A percentile compares a stretch with the other conserved stretches of the same genome.
These are phyloP conservation scores for Passiflora organensis DNA, from an alignment of 345 rosid species.

Conservation along the genomic window DNA sequence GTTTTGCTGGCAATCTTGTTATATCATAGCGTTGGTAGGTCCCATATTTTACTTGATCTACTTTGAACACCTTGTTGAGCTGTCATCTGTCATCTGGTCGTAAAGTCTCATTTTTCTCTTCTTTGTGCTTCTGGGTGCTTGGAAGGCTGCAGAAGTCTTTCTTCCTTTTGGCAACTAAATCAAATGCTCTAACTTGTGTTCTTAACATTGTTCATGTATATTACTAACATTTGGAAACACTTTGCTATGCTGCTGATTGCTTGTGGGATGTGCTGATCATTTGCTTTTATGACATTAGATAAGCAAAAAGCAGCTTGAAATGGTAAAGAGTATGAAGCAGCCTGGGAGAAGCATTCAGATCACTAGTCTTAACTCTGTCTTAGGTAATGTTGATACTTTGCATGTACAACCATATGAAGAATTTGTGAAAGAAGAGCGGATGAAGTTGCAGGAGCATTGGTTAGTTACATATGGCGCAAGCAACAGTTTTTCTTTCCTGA, in stretches of 20 bases:
- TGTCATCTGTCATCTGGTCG: too few species aligned
- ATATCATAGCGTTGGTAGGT: too few species aligned
- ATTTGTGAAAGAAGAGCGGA: constrained; percentile 82
- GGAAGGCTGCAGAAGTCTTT: too few species aligned
- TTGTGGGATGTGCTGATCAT: constrained; percentile 19
- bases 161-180: too few species aligned
- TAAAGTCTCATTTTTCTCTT: too few species aligned
- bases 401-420: constrained; percentile 80
- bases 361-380: constrained; percentile 57
- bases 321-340: constrained; percentile 81
- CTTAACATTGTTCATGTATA: too few species aligned
- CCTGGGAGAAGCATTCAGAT: constrained; percentile 78
- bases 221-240: not conserved
- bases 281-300: constrained; percentile 46
- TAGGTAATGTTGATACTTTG: constrained; percentile 63
- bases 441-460: constrained; percentile 80
- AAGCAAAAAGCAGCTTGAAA: constrained; percentile 89
- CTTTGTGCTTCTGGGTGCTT: too few species aligned
- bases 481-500: constrained; percentile 4
- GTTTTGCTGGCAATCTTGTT: too few species aligned
- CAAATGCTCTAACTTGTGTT: too few species aligned
- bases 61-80: too few species aligned
- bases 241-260: not conserved
- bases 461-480: constrained; percentile 36
- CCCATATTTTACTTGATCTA: too few species aligned